Base-by-base conservation (phyloP, 768 basidiomycete species). In the Tricholoma terreum region DNA sequence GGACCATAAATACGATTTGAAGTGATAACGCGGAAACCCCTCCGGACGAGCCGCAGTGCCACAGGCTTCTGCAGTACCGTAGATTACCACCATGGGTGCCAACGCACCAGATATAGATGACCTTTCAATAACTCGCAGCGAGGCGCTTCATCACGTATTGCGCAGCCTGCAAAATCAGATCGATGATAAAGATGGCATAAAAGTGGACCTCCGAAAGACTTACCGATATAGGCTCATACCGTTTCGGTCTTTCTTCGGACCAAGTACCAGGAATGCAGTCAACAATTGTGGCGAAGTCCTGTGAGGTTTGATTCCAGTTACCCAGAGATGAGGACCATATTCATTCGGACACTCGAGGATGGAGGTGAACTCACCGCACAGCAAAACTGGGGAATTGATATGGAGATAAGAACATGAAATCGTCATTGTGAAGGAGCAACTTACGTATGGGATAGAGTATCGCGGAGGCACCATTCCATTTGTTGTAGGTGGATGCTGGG, bases 371-470 rank as follows among this genome's bases (percentile, higher is more conserved):
- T 58, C 52, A 76, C 75, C 52, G 72, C 67, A 19, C 63, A 65
- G 50, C 71, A 77, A 65, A 73, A 71, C 72, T 71, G 40, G 12
- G 12, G 36, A 21, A 21, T 10, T 8, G 12, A 46, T 12, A 46
- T 42, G 7, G 24, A 45, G 6, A 43, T 34, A 19, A n/a, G 21
- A 9, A n/a, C 52, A 24, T 54, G n/a, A 49, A 11, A 6, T n/a
- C n/a, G 24, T 38, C 11, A 43, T 17, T 2, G n/a, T 22, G 31
- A 19, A 17, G 21, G 34, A 19, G 43, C 38, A 6, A 67, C 80
- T 58, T 58, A 82, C 81, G 63, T 84, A 86, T 33, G 85, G 84
- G 58, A 86, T 85, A 0, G 84, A 85, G 62, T 83, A 85, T 24
- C 85, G 72, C 33, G 77, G 77, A 1, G 79, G 81, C 1, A 79